A percentile compares a stretch with the other conserved stretches of the same genome.
These are phyloP conservation scores for Pseudoneurospora amorphoporcata DNA, from an alignment of 495 filamentous ascomycete species.

Conservation along the genomic window DNA sequence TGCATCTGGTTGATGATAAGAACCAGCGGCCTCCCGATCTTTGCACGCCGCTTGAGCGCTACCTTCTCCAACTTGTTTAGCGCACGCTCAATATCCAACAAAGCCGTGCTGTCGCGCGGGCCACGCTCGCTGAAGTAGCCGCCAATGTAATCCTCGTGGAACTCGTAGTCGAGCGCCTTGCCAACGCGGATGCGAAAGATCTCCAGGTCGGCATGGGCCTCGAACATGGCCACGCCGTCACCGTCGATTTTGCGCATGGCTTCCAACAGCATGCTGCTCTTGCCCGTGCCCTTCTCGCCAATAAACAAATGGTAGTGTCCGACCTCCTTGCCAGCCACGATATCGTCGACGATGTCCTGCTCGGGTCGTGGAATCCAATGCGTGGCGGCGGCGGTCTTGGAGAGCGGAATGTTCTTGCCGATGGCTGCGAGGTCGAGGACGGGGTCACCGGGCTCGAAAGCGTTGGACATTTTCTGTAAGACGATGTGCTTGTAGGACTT, in stretches of 20 bases:
- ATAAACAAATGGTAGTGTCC: slow-evolving; percentile 92
- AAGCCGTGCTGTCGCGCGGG: slow-evolving; percentile 77
- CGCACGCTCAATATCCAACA: slow-evolving; percentile 90
- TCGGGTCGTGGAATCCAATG: slow-evolving; percentile 79
- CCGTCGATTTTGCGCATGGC: slow-evolving; percentile 87
- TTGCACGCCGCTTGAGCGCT: slow-evolving; percentile 53
- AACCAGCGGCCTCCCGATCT: slow-evolving; percentile 57
- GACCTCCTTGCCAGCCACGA: slow-evolving; percentile 54
- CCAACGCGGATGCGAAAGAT: slow-evolving; percentile 89
- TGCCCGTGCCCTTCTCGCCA: slow-evolving; percentile 93
- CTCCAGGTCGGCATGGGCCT: slow-evolving; percentile 89
- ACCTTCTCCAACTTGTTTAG: slow-evolving; percentile 98
- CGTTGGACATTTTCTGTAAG: slow-evolving; percentile 80
- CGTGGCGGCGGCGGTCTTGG: slow-evolving; percentile 43
- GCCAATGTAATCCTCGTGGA: slow-evolving; percentile 82
- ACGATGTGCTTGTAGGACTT: slow-evolving; percentile 84
- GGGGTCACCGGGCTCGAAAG: slow-evolving; percentile 88
- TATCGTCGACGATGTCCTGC: slow-evolving; percentile 65
- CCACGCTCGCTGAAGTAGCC: slow-evolving; percentile 89
- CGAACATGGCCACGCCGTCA: slow-evolving; percentile 81
- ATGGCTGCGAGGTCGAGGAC: slow-evolving; percentile 81
- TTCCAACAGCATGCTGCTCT: slow-evolving; percentile 89
- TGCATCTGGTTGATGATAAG: slow-evolving; percentile 89
- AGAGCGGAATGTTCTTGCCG: slow-evolving; percentile 40
- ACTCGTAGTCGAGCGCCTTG: slow-evolving; percentile 91